phyloP scores from a whole-genome alignment of 176 grass and related monocot genomes.

The Carex parvula region DNA sequence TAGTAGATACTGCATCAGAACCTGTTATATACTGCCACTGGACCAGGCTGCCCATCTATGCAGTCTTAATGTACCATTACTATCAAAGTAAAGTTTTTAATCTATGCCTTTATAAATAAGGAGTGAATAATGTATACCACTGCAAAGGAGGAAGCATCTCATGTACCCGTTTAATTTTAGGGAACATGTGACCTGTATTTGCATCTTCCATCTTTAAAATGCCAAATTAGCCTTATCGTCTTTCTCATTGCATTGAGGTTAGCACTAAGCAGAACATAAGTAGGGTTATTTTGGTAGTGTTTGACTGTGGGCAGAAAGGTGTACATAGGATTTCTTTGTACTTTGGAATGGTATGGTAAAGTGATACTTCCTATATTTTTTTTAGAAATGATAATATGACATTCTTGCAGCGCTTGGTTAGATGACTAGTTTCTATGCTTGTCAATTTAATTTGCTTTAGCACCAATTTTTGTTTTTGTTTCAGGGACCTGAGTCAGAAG shows the following conservation, averaged over 20 bases:
- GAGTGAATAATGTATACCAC: background rate
- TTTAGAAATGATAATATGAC: background rate
- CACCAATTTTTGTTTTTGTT: conserved; percentile 11
- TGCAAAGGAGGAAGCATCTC: background rate
- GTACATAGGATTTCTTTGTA: background rate
- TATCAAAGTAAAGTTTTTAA: background rate
- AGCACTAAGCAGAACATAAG: background rate
- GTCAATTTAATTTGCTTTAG: conserved; percentile 1
- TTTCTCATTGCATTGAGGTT: conserved; percentile 5
- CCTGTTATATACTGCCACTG: background rate
- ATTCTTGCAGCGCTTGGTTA: background rate
- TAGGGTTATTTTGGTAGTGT: background rate
- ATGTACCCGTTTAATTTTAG: background rate
- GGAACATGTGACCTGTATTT: background rate
- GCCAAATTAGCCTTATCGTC: background rate
- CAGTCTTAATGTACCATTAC: background rate
- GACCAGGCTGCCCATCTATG: background rate
- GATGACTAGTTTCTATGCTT: background rate
- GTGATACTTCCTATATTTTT: background rate
- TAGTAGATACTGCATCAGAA: background rate
- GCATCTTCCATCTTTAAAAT: background rate
- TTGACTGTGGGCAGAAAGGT: background rate
- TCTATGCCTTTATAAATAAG: background rate
- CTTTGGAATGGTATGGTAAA: background rate
- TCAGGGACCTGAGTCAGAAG: conserved; percentile 59